Base-by-base conservation (phyloP, 768 basidiomycete species). In the Lactifluus subvellereus region DNA sequence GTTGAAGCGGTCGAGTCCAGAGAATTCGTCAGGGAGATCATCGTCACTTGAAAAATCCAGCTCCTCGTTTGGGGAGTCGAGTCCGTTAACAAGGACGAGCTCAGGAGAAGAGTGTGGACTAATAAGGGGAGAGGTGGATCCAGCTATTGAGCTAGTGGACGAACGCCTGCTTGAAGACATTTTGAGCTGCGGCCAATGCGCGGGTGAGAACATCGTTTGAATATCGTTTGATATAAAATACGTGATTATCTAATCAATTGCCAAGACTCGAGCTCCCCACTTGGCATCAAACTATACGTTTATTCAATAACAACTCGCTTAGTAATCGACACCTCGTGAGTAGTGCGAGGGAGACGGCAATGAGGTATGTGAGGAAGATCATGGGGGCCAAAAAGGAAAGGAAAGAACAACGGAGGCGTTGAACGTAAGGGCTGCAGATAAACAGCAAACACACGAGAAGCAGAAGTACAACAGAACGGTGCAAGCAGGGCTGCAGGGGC, bases 71-170 rank as follows among this genome's bases (percentile, higher is more conserved):
- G 58, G 61, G 57, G 79, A 77, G 27, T 84, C 82, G 14, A 76
- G 74, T 69, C 85, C 78, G 53, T 84, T 83, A 40, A 87, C 81
- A 35, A 88, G 82, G 57, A 88, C 80, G 52, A 89, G 81, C 18
- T 83, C 84, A 14, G 86, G 76, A 40, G 62, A 47, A 14, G 32
- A 35, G 6, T 42, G 62, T 13, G 58, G 22, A 22, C 30, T 30
- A 22, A 59, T 7, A 4, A 64, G 58, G 33, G 61, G 61, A 45
- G 61, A 62, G 20, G 61, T 43, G 11, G 54, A 30, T 13, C 58
- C 47, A 30, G 32, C 53, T 11, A 38, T 42, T 18, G 62, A 64
- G 54, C 62, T 64, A 2, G 47, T 20, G 32, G 62, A 64, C 20
- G 58, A 55, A 55, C 40, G 62, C 48, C 48, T 50, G n/a, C 62